These are phyloP conservation scores for Herpetomonas samuelpessoai DNA, from an alignment of 208 protist genomes.

Conservation along the genomic window DNA sequence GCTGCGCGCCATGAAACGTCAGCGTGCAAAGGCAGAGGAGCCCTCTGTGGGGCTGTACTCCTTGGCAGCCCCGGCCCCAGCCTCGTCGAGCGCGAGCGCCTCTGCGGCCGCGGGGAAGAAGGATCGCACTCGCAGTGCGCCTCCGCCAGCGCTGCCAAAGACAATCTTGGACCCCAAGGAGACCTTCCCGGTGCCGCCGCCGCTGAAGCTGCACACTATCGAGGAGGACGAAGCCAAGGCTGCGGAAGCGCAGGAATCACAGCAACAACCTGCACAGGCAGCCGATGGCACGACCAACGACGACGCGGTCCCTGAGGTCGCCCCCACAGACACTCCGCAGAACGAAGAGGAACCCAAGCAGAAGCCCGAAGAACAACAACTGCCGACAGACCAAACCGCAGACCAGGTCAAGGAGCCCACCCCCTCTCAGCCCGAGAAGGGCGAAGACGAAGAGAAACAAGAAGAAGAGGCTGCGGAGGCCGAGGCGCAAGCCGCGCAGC, in stretches of 20 bases:
- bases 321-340: neutral
- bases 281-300: neutral
- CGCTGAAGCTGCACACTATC: conserved; percentile 61
- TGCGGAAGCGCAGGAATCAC: neutral
- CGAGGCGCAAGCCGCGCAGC: conserved; percentile 3
- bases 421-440: too few relatives aligned
- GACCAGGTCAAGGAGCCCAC: too few relatives aligned
- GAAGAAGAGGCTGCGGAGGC: conserved; percentile 1
- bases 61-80: conserved; percentile 17
- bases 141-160: conserved; percentile 32
- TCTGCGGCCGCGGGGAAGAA: conserved; percentile 10
- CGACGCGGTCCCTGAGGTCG: neutral
- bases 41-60: conserved; percentile 34
- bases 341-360: neutral
- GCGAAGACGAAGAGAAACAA: neutral
- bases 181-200: conserved; percentile 40
- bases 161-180: conserved; percentile 28
- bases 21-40: conserved; percentile 5
- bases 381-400: too few relatives aligned
- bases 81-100: conserved; percentile 11
- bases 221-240: conserved; percentile 52
- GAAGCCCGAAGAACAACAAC: neutral
- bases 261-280: neutral
- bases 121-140: conserved; percentile 40
- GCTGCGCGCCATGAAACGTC: neutral